Percentiles rank a stretch among this genome's conserved stretches.
These are phyloP conservation scores for Oemleria cerasiformis DNA, from an alignment of 306 rosid genomes.

Conservation along the genomic window DNA sequence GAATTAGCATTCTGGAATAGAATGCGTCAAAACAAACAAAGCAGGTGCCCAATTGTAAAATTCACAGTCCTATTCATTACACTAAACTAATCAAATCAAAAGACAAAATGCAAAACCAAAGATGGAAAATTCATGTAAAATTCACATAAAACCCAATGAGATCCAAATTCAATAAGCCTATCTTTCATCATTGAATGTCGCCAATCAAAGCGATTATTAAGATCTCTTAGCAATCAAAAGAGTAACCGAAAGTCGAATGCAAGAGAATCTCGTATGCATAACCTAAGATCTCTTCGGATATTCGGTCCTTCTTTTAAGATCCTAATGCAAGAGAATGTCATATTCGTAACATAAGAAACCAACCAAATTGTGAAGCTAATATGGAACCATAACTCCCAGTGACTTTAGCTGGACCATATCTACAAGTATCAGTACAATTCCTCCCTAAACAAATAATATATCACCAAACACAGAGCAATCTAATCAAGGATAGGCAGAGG, in stretches of 20 bases:
- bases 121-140: not conserved
- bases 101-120: not conserved
- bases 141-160: not conserved
- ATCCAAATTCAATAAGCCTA: constrained; percentile 12
- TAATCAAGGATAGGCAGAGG: no score
- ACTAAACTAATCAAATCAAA: not conserved
- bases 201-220: not conserved
- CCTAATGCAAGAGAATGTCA: no score
- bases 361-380: no score
- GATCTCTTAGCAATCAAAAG: not conserved
- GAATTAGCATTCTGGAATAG: not conserved
- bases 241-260: not conserved
- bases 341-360: no score
- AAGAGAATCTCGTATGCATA: not conserved
- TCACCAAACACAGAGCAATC: no score
- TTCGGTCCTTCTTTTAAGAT: not conserved
- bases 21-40: no score
- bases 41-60: not conserved
- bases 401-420: no score
- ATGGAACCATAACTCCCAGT: no score
- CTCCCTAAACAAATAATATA: no score
- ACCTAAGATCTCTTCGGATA: not conserved
- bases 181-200: not conserved
- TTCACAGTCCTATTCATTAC: not conserved
- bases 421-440: no score